A percentile compares a stretch with the other conserved stretches of the same genome.
phyloP scores from a whole-genome alignment of 2,329 filamentous ascomycete species.

The Penicillium sp. region DNA sequence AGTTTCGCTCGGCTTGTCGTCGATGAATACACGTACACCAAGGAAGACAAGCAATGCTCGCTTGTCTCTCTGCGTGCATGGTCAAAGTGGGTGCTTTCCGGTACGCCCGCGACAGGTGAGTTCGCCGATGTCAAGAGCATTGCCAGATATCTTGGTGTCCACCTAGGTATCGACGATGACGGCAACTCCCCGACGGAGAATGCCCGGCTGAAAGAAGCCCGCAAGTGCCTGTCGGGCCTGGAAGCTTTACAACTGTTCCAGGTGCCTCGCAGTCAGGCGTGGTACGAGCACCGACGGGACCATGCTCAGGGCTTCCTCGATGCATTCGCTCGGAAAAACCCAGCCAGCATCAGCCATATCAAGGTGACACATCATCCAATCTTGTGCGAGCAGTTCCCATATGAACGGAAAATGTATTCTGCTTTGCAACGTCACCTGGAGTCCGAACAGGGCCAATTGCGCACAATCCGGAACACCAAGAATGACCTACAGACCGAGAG shows the following conservation, averaged over 20 bases:
- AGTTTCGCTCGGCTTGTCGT: conserved; percentile 56
- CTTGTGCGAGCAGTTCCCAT: conserved; percentile 42
- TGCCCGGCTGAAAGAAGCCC: conserved; percentile 39
- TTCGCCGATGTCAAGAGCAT: conserved; percentile 58
- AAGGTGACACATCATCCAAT: conserved; percentile 42
- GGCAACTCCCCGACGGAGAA: conserved; percentile 42
- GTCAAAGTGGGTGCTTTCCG: conserved; percentile 59
- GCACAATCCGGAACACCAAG: background rate
- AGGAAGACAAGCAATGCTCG: conserved; percentile 39
- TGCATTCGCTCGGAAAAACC: conserved; percentile 48
- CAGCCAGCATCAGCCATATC: conserved; percentile 45
- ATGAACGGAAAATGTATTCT: conserved; percentile 51
- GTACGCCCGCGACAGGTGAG: conserved; percentile 55
- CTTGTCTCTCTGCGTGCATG: conserved; percentile 46
- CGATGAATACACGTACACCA: conserved; percentile 60
- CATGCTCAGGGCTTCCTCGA: conserved; percentile 54
- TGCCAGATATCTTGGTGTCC: conserved; percentile 52
- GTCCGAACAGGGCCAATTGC: background rate
- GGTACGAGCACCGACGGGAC: conserved; percentile 49
- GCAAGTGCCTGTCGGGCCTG: conserved; percentile 35
- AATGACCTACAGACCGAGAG: conserved; percentile 29
- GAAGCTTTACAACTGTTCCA: conserved; percentile 55
- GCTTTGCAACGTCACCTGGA: conserved; percentile 37
- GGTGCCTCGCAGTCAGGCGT: conserved; percentile 46
- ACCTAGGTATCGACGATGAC: conserved; percentile 52